A percentile compares a stretch with the other conserved stretches of the same genome.
Evolutionary conservation across 768 basidiomycete genomes (phyloP).

Genomic region (Macrolepiota fuliginosa): DNA sequence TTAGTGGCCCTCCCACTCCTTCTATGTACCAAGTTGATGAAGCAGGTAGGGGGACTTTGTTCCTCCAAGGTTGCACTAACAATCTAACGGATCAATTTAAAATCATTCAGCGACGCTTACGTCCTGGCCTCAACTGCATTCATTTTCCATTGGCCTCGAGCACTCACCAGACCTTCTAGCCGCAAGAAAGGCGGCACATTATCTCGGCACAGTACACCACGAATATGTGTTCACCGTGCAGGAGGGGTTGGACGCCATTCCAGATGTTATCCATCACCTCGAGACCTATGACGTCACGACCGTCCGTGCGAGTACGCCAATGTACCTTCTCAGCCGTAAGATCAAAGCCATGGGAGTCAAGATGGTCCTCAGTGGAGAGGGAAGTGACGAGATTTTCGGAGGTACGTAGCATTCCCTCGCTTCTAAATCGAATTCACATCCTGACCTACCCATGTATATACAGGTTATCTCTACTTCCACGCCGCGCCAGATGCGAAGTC

Average conservation of each 20-base stretch:
- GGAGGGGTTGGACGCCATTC: constrained; percentile 95
- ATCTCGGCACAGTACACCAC: constrained; percentile 92
- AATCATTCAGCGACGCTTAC: constrained; percentile 59
- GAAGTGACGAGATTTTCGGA: constrained; percentile 96
- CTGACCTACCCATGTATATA: not conserved
- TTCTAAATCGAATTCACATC: not conserved
- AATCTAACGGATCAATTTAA: constrained; percentile 9
- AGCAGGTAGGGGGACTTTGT: constrained; percentile 40
- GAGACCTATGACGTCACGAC: constrained; percentile 99
- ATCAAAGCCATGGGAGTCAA: constrained; percentile 99
- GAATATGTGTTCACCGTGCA: constrained; percentile 98
- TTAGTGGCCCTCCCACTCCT: constrained; percentile 60
- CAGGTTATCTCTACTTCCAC: constrained; percentile 99
- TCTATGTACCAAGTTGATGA: constrained; percentile 43
- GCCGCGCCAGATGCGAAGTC: constrained; percentile 86
- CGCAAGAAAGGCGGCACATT: constrained; percentile 90
- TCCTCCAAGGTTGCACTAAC: constrained; percentile 5
- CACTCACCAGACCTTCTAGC: constrained; percentile 95
- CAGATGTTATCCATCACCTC: constrained; percentile 96
- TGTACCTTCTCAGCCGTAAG: constrained; percentile 97
- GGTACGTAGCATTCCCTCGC: constrained; percentile 41
- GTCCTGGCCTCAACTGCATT: constrained; percentile 95
- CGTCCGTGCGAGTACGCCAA: constrained; percentile 94
- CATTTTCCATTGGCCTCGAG: constrained; percentile 94
- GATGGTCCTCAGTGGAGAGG: constrained; percentile 98